These are phyloP conservation scores for Scalesia atractyloides DNA, from an alignment of 129 eudicot species.

Conservation along the genomic window DNA sequence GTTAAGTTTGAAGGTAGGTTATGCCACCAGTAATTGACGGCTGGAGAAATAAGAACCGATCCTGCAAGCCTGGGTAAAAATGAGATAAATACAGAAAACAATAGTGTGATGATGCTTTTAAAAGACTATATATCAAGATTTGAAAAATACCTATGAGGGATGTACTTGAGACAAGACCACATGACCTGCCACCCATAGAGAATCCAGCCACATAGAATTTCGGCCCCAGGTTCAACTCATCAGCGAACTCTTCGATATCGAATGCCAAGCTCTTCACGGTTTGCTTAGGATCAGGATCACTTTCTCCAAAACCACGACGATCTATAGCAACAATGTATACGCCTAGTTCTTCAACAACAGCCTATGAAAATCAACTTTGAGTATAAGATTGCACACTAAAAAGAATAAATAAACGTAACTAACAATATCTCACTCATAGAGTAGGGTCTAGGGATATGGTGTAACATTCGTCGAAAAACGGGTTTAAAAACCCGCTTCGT, in stretches of 20 bases:
- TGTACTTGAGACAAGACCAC: slow-evolving; percentile 77
- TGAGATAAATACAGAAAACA: no score
- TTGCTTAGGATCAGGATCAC: slow-evolving; percentile 65
- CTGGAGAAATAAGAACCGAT: slow-evolving; percentile 65
- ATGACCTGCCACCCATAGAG: slow-evolving; percentile 67
- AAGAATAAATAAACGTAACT: no score
- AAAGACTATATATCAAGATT: not conserved
- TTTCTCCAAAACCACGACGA: slow-evolving; percentile 82
- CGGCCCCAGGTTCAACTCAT: slow-evolving; percentile 61
- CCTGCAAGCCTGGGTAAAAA: slow-evolving; percentile 55
- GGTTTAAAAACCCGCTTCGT: no score
- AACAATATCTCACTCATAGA: no score
- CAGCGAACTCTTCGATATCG: slow-evolving; percentile 77
- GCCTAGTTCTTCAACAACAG: slow-evolving; percentile 54
- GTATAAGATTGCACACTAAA: no score
- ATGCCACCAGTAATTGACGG: slow-evolving; percentile 73
- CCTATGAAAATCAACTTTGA: slow-evolving; percentile 30
- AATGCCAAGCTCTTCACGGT: slow-evolving; percentile 51
- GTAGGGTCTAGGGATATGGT: no score
- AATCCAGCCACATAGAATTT: slow-evolving; percentile 63
- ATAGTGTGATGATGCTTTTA: no score
- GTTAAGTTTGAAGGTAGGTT: slow-evolving; percentile 57
- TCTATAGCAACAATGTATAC: slow-evolving; percentile 65
- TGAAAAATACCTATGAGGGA: slow-evolving; percentile 62
- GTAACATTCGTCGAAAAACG: no score